Percentiles rank a stretch among this genome's conserved stretches.
phyloP scores from a whole-genome alignment of 129 eudicot species.

The Centella asiatica region DNA sequence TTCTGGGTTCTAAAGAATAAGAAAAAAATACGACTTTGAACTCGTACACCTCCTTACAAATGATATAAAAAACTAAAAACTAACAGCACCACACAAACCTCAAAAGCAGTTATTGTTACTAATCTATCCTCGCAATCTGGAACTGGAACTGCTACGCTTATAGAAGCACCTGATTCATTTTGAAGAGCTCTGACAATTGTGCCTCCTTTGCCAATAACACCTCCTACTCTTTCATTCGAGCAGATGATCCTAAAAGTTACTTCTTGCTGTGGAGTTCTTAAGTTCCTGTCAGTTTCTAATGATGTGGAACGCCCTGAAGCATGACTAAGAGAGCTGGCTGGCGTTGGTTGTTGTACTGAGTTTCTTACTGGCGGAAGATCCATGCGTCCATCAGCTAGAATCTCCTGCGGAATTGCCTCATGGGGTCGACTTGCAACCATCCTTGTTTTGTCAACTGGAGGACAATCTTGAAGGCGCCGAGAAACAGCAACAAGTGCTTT shows the following conservation, averaged over 20 bases:
- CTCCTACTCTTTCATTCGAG: slow-evolving; percentile 47
- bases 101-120: slow-evolving; percentile 48
- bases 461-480: slow-evolving; percentile 59
- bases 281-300: slow-evolving; percentile 30
- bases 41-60: background rate
- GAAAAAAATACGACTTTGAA: slow-evolving; percentile 8
- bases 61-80: background rate
- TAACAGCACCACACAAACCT: slow-evolving; percentile 36
- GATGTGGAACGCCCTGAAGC: slow-evolving; percentile 26
- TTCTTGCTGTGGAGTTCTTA: slow-evolving; percentile 23
- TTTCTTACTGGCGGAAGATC: slow-evolving; percentile 28
- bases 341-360: slow-evolving; percentile 19
- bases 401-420: slow-evolving; percentile 25
- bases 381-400: slow-evolving; percentile 19
- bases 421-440: slow-evolving; percentile 16
- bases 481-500: slow-evolving; percentile 63
- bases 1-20: slow-evolving; percentile 46
- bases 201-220: slow-evolving; percentile 72
- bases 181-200: slow-evolving; percentile 43
- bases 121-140: slow-evolving; percentile 44
- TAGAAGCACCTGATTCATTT: slow-evolving; percentile 51
- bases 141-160: slow-evolving; percentile 28
- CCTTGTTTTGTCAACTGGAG: slow-evolving; percentile 25
- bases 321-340: slow-evolving; percentile 23
- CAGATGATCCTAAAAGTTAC: slow-evolving; percentile 63